phyloP scores from a whole-genome alignment of 345 rosid species.

The Gossypium rotundifolium region DNA sequence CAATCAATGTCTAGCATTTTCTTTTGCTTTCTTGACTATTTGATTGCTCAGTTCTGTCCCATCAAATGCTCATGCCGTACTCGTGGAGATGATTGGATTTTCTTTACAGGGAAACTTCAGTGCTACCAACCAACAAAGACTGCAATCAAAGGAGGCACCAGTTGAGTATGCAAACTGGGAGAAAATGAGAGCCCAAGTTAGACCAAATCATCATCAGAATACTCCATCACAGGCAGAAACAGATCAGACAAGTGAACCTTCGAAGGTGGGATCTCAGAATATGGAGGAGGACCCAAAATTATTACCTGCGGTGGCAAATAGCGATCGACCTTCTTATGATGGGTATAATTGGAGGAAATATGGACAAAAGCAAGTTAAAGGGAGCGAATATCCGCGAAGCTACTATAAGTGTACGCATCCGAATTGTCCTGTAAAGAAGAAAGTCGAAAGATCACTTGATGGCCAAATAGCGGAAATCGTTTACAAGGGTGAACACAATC shows the following conservation, averaged over 20 bases:
- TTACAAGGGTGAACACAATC: slow-evolving; percentile 91
- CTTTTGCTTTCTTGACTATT: neutral
- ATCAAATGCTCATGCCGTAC: neutral
- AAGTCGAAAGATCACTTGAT: slow-evolving; percentile 82
- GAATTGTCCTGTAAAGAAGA: slow-evolving; percentile 85
- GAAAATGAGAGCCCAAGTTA: slow-evolving; percentile 25
- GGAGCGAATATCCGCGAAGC: slow-evolving; percentile 93
- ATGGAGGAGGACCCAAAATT: slow-evolving; percentile 42
- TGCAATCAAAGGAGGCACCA: slow-evolving; percentile 26
- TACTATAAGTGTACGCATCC: slow-evolving; percentile 95
- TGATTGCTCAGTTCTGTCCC: neutral
- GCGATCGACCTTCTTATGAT: slow-evolving; percentile 65
- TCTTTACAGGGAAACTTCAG: slow-evolving; percentile 46
- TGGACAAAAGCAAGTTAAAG: slow-evolving; percentile 98
- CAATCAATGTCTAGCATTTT: neutral
- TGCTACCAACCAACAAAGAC: slow-evolving; percentile 21
- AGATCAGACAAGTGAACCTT: slow-evolving; percentile 26
- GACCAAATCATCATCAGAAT: slow-evolving; percentile 24
- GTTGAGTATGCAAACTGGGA: slow-evolving; percentile 31
- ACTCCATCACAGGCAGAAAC: slow-evolving; percentile 25
- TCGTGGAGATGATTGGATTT: neutral
- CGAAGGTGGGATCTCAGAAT: slow-evolving; percentile 24
- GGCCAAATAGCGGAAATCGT: slow-evolving; percentile 92
- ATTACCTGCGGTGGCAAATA: slow-evolving; percentile 16
- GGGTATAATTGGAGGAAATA: slow-evolving; percentile 99